These are phyloP conservation scores for Aechmea fasciata DNA, from an alignment of 176 grass and related monocot genomes.

Conservation along the genomic window DNA sequence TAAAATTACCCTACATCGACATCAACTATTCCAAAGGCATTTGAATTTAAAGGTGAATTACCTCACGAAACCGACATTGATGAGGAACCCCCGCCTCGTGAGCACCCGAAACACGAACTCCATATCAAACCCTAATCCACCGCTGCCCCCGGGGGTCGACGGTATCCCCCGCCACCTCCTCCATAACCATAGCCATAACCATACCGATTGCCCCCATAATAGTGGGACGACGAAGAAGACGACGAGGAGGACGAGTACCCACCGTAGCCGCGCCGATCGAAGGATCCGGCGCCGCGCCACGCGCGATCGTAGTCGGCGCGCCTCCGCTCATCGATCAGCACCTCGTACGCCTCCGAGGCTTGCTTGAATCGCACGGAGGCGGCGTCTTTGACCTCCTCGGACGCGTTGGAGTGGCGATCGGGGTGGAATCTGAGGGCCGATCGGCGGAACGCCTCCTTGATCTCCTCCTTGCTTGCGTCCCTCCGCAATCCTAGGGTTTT, in stretches of 20 bases:
- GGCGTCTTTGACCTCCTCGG: constrained; percentile 24
- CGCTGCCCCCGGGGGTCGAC: constrained; percentile 10
- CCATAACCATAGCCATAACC: constrained; percentile 21
- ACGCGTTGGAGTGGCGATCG: constrained; percentile 44
- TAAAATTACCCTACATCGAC: too few relatives aligned
- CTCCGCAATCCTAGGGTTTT: constrained; percentile 38
- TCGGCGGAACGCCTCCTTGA: constrained; percentile 62
- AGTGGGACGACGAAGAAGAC: constrained; percentile 16
- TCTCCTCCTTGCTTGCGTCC: constrained; percentile 53
- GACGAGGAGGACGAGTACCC: constrained; percentile 12
- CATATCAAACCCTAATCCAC: constrained; percentile 29
- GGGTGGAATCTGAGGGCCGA: constrained; percentile 56
- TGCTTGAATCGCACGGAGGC: constrained; percentile 47
- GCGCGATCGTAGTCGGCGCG: constrained; percentile 44
- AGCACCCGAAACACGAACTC: constrained; percentile 34
- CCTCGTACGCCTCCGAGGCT: constrained; percentile 59
- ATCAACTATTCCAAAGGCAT: too few relatives aligned
- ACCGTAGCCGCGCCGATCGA: neutral
- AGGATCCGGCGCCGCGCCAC: neutral
- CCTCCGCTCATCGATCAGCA: constrained; percentile 42
- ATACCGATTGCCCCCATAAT: constrained; percentile 1
- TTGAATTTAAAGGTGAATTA: neutral
- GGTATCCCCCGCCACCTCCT: constrained; percentile 22
- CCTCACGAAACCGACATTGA: constrained; percentile 20
- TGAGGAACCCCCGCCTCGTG: constrained; percentile 38